Evolutionary conservation across 164 flowering plant species (phyloP), one percentile per base, ranked within the genome.

Genomic region (Tetrastigma voinierianum): DNA sequence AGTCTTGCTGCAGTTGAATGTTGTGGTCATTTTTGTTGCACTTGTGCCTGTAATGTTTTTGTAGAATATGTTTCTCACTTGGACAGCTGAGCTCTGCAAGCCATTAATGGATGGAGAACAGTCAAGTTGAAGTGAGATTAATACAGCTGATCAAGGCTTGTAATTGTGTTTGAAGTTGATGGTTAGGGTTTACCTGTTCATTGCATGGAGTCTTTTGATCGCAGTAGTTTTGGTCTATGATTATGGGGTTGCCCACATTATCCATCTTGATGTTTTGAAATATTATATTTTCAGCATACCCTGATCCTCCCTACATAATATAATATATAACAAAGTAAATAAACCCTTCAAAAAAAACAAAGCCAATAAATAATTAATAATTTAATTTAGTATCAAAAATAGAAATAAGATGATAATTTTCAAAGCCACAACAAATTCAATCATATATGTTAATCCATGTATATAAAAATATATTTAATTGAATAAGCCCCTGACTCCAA

Each of bases 161-260:
- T 32, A 7, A 32, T 32, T 32, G 40, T 3, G 40, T 32, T 32
- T 32, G 40, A 32, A 32, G 40, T 32, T 32, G 5, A 25, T 15
- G 32, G 46, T 40, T 13, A 11, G 44, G 46, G 6, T 32, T 57
- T 74, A 81, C 88, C 89, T 76, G 72, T 57, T 70, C 65, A 7
- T 44, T 46, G 67, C 86, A 83, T 8, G 83, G 76, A 10, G 46
- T 59, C 0, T 66, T 47, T 65, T 68, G 65, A 46, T 84, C 88
- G 46, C 91, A 88, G 51, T 90, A 90, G 69, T 85, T 47, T 56
- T 90, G 93, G 61, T 90, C 81, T 8, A 90, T 84, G 68, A 88
- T 86, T 25, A 90, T 90, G 1, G 96, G 93, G 49, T 87, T 84
- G 52, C 24, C 72, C 51, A 89, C 93, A 62, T 90, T 77, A 5